Conservation (phyloP, 345 rosid species). For the Cardiospermum halicacabum region DNA sequence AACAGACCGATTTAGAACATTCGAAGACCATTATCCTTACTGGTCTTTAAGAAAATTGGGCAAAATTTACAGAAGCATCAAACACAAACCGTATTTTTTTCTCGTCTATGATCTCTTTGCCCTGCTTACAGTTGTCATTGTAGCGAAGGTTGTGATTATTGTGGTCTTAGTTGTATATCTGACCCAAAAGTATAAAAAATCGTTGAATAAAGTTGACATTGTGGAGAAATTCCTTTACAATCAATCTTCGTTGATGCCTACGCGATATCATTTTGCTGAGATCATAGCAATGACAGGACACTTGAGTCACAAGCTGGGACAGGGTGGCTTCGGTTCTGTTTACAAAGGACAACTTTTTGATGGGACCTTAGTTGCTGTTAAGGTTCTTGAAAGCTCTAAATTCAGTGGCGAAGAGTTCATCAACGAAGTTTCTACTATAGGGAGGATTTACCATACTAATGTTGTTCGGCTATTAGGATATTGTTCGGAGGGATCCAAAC, state of each 20-base stretch:
- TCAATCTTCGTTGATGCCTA: constrained; percentile 6
- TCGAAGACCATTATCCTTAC: no score
- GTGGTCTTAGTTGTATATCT: not conserved
- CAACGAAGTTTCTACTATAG: constrained; percentile 8
- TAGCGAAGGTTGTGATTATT: not conserved
- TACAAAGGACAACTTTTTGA: no score
- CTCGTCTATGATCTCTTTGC: no score
- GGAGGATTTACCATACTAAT: constrained; percentile 12
- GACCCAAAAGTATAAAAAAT: not conserved
- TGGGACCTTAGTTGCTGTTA: no score
- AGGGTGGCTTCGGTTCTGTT: no score
- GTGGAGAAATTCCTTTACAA: constrained; percentile 6
- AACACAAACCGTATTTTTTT: no score
- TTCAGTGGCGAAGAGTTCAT: constrained; percentile 19
- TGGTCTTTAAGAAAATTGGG: no score
- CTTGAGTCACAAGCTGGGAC: constrained; percentile 10
- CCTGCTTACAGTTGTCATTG: no score
- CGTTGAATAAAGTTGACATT: not conserved
- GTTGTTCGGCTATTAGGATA: constrained; percentile 6
- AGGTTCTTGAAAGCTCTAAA: no score
- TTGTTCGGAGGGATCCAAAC: no score
- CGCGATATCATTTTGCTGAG: not conserved
- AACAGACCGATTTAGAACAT: no score
- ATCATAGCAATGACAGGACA: not conserved
- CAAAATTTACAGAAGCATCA: no score